phyloP scores from a whole-genome alignment of 2,329 filamentous ascomycete species.

The Myriosclerotinia duriaeana region DNA sequence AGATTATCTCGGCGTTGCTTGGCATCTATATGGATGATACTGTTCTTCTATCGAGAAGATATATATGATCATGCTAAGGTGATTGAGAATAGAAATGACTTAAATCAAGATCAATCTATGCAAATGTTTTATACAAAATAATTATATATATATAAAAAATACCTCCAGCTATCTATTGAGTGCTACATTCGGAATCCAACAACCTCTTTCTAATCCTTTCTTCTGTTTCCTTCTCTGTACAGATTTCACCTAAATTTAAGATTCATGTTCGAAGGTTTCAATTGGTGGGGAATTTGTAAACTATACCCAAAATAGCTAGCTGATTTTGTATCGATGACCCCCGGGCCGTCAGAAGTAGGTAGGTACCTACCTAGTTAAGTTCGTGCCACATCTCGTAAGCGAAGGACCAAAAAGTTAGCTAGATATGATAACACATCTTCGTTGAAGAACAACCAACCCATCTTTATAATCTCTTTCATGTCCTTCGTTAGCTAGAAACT shows the following conservation, averaged over 20 bases:
- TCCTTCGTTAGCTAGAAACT: not conserved
- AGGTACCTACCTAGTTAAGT: no score
- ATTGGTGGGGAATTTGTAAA: constrained; percentile 5
- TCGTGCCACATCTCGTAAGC: constrained; percentile 25
- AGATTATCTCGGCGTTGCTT: constrained; percentile 13
- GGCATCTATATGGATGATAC: constrained; percentile 5
- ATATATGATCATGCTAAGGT: not conserved
- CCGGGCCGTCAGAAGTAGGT: no score
- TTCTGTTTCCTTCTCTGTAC: constrained; percentile 21
- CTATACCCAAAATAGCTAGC: constrained; percentile 16
- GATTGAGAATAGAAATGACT: not conserved
- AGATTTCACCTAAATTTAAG: constrained; percentile 19
- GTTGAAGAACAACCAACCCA: constrained; percentile 1
- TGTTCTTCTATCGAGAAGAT: not conserved
- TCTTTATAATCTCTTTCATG: constrained; percentile 14
- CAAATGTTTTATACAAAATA: not conserved
- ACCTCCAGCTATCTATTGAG: not conserved
- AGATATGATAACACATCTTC: constrained; percentile 13
- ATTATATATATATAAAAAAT: no score
- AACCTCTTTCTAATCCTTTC: not conserved
- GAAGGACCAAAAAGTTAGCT: constrained; percentile 11
- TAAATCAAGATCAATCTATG: not conserved
- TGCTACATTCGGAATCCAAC: not conserved
- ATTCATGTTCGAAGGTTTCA: not conserved
- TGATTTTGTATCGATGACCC: not conserved